These are phyloP conservation scores for Ambrosia hybrid DNA, from an alignment of 140 eudicot genomes.

Conservation along the genomic window DNA sequence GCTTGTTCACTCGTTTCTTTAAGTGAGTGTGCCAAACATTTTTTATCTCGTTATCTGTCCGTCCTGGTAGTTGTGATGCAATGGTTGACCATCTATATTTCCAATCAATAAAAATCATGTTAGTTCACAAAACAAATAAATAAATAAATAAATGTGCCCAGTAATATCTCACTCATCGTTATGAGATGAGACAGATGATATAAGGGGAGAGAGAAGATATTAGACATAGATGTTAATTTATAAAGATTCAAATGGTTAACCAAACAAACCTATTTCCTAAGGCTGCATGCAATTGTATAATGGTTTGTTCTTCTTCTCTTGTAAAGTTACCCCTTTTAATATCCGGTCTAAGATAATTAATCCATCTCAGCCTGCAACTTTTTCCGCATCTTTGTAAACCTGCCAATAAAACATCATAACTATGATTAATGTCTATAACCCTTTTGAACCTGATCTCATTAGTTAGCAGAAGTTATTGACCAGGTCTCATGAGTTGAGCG, in stretches of 20 bases:
- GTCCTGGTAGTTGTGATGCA: conserved; percentile 73
- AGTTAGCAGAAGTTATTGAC: too few species aligned
- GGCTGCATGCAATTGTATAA: conserved; percentile 48
- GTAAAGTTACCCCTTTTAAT: conserved; percentile 73
- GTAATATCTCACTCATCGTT: too few species aligned
- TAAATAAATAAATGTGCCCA: too few species aligned
- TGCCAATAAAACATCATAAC: conserved; percentile 6
- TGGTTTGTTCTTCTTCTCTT: conserved; percentile 63
- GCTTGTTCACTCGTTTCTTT: conserved; percentile 43
- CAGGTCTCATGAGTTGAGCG: neutral
- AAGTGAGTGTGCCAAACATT: conserved; percentile 84
- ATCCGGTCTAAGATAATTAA: conserved; percentile 63
- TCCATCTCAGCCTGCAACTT: conserved; percentile 83
- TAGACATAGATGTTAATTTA: too few species aligned
- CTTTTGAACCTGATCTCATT: too few species aligned
- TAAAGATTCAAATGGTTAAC: neutral
- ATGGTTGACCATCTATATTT: conserved; percentile 71
- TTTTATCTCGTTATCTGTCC: conserved; percentile 79
- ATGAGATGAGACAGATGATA: too few species aligned
- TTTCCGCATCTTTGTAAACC: conserved; percentile 77
- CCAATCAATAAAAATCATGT: neutral
- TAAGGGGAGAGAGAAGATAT: too few species aligned
- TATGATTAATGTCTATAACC: neutral
- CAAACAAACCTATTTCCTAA: conserved; percentile 68
- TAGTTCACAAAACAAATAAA: neutral